These are phyloP conservation scores for Colletotrichum sp. DNA, from an alignment of 2,329 filamentous ascomycete genomes.

Conservation along the genomic window DNA sequence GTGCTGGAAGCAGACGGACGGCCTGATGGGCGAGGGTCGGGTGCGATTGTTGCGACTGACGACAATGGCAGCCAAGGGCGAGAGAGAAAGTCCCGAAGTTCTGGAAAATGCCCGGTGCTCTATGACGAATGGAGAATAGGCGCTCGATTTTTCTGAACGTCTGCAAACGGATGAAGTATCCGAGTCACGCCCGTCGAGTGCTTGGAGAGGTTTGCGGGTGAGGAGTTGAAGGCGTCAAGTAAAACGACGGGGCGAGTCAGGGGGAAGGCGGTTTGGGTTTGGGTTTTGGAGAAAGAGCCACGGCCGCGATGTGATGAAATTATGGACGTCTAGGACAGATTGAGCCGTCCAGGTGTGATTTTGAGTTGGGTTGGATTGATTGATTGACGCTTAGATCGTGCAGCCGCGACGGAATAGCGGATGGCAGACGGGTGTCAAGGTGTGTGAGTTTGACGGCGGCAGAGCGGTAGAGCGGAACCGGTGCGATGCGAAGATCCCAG, in stretches of 20 bases:
- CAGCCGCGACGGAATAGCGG: background rate
- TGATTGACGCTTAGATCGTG: constrained; percentile 9
- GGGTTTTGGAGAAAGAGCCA: background rate
- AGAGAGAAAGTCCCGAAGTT: background rate
- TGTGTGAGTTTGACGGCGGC: background rate
- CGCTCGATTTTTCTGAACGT: background rate
- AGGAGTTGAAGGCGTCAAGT: constrained; percentile 19
- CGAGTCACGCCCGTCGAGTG: constrained; percentile 5
- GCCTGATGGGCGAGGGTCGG: background rate
- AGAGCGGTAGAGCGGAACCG: constrained; percentile 10
- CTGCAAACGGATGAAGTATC: constrained; percentile 16
- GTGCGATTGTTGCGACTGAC: constrained; percentile 1
- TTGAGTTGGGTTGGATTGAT: constrained; percentile 6
- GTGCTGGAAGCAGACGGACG: background rate
- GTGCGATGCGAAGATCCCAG: background rate
- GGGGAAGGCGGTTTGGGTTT: background rate
- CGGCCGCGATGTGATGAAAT: background rate
- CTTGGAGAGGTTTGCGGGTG: background rate
- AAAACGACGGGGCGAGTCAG: constrained; percentile 18
- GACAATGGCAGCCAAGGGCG: constrained; percentile 6
- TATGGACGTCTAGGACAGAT: constrained; percentile 15
- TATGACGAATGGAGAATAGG: constrained; percentile 14
- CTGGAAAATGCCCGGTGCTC: background rate
- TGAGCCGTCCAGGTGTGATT: background rate
- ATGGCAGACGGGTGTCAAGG: background rate